These are phyloP conservation scores for Pleurotus pulmonarius DNA, from an alignment of 768 basidiomycete genomes.

Conservation along the genomic window DNA sequence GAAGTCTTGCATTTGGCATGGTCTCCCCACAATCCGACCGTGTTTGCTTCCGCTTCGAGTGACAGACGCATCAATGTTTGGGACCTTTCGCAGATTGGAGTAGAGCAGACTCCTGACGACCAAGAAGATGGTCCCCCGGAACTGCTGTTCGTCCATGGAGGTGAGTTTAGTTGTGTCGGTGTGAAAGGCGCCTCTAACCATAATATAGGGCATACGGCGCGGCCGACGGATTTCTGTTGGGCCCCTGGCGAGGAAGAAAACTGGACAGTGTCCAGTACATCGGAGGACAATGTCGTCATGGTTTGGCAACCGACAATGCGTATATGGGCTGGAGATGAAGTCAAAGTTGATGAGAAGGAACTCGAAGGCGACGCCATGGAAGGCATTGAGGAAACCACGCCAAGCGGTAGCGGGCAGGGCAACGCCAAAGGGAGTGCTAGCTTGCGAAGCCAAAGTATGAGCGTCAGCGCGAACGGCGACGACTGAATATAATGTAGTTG, in stretches of 20 bases:
- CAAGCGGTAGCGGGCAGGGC: slow-evolving; percentile 16
- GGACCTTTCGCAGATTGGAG: slow-evolving; percentile 89
- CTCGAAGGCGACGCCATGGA: slow-evolving; percentile 81
- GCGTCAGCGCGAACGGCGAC: slow-evolving; percentile 53
- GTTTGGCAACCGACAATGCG: slow-evolving; percentile 97
- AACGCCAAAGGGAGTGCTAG: slow-evolving; percentile 37
- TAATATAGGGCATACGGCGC: slow-evolving; percentile 73
- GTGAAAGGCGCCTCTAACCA: not conserved
- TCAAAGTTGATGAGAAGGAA: slow-evolving; percentile 81
- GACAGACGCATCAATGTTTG: slow-evolving; percentile 94
- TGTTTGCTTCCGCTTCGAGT: slow-evolving; percentile 93
- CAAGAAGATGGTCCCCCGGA: slow-evolving; percentile 98
- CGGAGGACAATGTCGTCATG: slow-evolving; percentile 96
- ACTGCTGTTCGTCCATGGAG: slow-evolving; percentile 93
- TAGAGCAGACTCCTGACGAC: slow-evolving; percentile 97
- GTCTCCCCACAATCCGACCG: slow-evolving; percentile 89
- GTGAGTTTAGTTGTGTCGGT: slow-evolving; percentile 32
- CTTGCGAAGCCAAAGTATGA: slow-evolving; percentile 56
- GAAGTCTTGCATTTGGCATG: slow-evolving; percentile 93
- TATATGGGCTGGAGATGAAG: slow-evolving; percentile 88
- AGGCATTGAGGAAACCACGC: slow-evolving; percentile 51
- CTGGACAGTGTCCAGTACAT: slow-evolving; percentile 85
- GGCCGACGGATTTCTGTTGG: slow-evolving; percentile 95
- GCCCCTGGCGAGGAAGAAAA: slow-evolving; percentile 77
- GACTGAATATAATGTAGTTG: slow-evolving; percentile 32